Evolutionary conservation across 805 yeast genomes (phyloP).

Genomic region (Wickerhamomyces sydowiorum): DNA sequence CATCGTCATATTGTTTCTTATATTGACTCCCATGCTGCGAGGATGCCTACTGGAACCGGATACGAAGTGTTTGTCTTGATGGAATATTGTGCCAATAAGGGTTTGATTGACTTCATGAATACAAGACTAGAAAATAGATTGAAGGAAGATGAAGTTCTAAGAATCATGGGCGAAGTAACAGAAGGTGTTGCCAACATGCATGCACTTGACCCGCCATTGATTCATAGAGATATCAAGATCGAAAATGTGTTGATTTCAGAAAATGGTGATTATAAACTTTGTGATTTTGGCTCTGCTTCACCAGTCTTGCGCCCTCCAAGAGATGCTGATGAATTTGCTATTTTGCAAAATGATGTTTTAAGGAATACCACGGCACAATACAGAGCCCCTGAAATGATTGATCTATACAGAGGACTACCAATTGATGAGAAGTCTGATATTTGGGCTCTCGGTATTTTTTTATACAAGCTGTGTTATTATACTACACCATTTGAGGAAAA

Average conservation of each 20-base stretch:
- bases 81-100: constrained; percentile 75
- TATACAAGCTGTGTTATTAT: constrained; percentile 74
- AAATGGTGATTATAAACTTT: constrained; percentile 55
- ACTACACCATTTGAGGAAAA: constrained; percentile 76
- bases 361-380: constrained; percentile 84
- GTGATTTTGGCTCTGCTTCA: constrained; percentile 82
- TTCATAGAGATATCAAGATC: constrained; percentile 78
- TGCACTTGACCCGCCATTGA: constrained; percentile 60
- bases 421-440: constrained; percentile 79
- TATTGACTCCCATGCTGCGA: constrained; percentile 91
- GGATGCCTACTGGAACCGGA: constrained; percentile 46
- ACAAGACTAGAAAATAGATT: constrained; percentile 59
- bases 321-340: constrained; percentile 51
- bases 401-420: constrained; percentile 59
- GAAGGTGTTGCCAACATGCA: constrained; percentile 79
- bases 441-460: constrained; percentile 79
- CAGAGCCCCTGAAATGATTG: constrained; percentile 82
- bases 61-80: constrained; percentile 75
- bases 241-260: constrained; percentile 69
- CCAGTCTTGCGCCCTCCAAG: constrained; percentile 58
- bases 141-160: constrained; percentile 60
- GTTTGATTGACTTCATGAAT: constrained; percentile 77
- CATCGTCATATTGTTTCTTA: constrained; percentile 79
- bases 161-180: constrained; percentile 63
- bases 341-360: constrained; percentile 62